These are phyloP conservation scores for Botrytis fabae DNA, from an alignment of 2,329 filamentous ascomycete genomes.

Conservation along the genomic window DNA sequence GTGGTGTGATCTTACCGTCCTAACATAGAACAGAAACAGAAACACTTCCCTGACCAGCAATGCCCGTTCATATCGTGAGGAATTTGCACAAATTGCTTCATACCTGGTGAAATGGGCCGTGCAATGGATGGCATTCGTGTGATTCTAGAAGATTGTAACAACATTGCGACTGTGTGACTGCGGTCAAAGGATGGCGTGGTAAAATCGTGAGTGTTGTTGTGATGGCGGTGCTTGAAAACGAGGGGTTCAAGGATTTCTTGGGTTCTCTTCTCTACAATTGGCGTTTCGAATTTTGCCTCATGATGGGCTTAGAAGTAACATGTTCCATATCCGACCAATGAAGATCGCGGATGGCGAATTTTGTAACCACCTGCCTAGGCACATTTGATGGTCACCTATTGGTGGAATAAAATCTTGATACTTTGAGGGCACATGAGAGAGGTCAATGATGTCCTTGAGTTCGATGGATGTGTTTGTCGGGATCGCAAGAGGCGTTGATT, in stretches of 20 bases:
- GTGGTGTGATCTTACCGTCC: conserved; percentile 6
- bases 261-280: conserved; percentile 21
- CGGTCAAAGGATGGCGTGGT: not conserved
- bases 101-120: conserved; percentile 16
- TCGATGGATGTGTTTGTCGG: not conserved
- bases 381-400: not conserved
- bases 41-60: conserved; percentile 14
- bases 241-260: conserved; percentile 17
- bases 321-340: not conserved
- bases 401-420: not conserved
- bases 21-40: conserved; percentile 9
- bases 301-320: conserved; percentile 28
- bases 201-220: not conserved
- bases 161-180: not conserved
- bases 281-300: conserved; percentile 32
- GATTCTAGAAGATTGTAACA: not conserved
- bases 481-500: not conserved
- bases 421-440: not conserved
- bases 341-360: not conserved
- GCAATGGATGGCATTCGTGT: not conserved
- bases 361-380: not conserved
- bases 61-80: not conserved
- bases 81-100: not conserved
- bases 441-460: not conserved
- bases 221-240: not conserved